Base-by-base conservation (phyloP, 1,284 basidiomycete species). In the Chiua sp. region DNA sequence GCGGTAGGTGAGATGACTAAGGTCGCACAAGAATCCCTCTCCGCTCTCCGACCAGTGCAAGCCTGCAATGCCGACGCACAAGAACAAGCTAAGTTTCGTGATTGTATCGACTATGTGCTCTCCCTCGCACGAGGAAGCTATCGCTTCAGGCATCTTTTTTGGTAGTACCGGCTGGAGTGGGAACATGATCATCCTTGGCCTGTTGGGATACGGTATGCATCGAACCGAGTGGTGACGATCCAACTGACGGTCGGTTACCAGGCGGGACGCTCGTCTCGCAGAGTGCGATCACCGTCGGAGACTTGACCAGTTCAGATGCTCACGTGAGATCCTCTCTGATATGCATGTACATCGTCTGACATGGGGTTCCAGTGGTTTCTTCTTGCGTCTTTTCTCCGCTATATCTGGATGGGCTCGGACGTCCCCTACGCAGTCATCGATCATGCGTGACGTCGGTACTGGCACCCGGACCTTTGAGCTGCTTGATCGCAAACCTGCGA, bases 1-100 rank as follows among this genome's bases (percentile, higher is more conserved):
- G 93, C 95, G 2, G 85, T 98, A 48, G 96, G 95, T 51, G 92
- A 96, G 57, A 95, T 98, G 95, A 94, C 94, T 32, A 95, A 95
- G 80, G 91, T 74, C 33, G 95, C 96, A 3, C 90, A 95, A 63
- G 98, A 99, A 70, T 90, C 96, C 8, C 83, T 99, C 12, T 90
- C 93, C n/a, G 94, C 94, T 1, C 86, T 98, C 64, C 87, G 96
- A 18, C 98, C 96, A 0, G 93, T 98, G 0, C 93, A 98, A 62
- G 93, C 95, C 0, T 98, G 87, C 80, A 97, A 98, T 69, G 89
- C 88, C 1, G 77, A 84, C 47, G 79, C 82, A 3, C 85, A 91
- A 66, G 97, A 98, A 79, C 82, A 87, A 56, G 69, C 76, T 20
- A 91, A 90, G 67, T 93, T 92, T 63, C 79, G 84, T 53, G 77